phyloP scores from a whole-genome alignment of 768 basidiomycete species.

The Leccinellum luteum region DNA sequence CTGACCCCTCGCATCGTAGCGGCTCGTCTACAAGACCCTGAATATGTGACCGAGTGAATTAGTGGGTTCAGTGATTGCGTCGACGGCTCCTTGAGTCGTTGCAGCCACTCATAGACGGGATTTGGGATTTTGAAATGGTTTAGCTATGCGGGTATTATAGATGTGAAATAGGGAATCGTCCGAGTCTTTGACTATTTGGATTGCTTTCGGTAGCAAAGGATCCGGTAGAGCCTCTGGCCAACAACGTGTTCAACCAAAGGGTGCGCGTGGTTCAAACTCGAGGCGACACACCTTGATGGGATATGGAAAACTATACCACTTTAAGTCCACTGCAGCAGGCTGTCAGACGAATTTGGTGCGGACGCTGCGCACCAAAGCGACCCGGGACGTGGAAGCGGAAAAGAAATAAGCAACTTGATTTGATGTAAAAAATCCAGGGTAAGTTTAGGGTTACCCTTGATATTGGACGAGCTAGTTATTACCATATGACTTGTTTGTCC shows the following conservation, averaged over 20 bases:
- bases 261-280: slow-evolving; percentile 14
- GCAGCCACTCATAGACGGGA: slow-evolving; percentile 21
- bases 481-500: slow-evolving; percentile 30
- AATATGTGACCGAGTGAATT: slow-evolving; percentile 20
- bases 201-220: not conserved
- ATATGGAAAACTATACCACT: slow-evolving; percentile 5
- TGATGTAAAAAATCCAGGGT: slow-evolving; percentile 12
- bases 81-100: slow-evolving; percentile 1
- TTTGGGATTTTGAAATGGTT: slow-evolving; percentile 13
- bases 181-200: not conserved
- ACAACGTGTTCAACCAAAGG: slow-evolving; percentile 17
- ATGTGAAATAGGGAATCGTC: slow-evolving; percentile 15
- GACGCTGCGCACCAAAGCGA: slow-evolving; percentile 13
- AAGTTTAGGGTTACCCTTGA: slow-evolving; percentile 6
- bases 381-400: slow-evolving; percentile 5
- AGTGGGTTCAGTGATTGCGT: slow-evolving; percentile 8
- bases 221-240: not conserved
- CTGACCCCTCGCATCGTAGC: slow-evolving; percentile 24
- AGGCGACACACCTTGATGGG: slow-evolving; percentile 18
- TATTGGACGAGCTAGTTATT: no score
- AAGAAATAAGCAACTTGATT: slow-evolving; percentile 21
- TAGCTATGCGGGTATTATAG: slow-evolving; percentile 10
- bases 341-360: slow-evolving; percentile 12
- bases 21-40: slow-evolving; percentile 29
- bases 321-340: slow-evolving; percentile 4